Percentiles rank a stretch among this genome's conserved stretches.
Conservation (phyloP, 371 early-diverging fungal species). For the Mucor sp. region DNA sequence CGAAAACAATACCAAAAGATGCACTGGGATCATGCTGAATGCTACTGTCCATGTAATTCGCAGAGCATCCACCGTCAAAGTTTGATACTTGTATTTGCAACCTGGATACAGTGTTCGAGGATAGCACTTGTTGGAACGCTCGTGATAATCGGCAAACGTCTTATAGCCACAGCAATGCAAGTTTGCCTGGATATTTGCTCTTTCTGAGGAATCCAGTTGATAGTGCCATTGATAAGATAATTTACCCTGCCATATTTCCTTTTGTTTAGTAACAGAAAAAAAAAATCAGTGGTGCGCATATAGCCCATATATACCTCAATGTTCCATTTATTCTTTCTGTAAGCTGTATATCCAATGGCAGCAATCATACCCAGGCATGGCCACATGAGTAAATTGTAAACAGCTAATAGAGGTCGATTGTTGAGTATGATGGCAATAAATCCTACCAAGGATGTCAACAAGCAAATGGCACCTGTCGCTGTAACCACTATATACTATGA, state of each 20-base stretch:
- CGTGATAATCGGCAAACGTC: slow-evolving; percentile 50
- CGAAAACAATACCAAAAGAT: slow-evolving; percentile 49
- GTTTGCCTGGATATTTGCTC: slow-evolving; percentile 43
- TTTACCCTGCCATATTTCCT: slow-evolving; percentile 23
- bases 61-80: slow-evolving; percentile 41
- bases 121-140: slow-evolving; percentile 56
- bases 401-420: slow-evolving; percentile 43
- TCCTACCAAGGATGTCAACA: slow-evolving; percentile 49
- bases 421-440: slow-evolving; percentile 56
- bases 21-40: slow-evolving; percentile 47
- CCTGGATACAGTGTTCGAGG: slow-evolving; percentile 55
- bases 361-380: slow-evolving; percentile 53
- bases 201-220: slow-evolving; percentile 27
- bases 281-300: neutral
- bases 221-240: slow-evolving; percentile 56
- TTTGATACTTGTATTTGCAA: slow-evolving; percentile 50
- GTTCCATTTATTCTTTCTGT: slow-evolving; percentile 48
- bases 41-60: slow-evolving; percentile 47
- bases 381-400: slow-evolving; percentile 58
- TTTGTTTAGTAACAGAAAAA: neutral
- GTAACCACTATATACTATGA: slow-evolving; percentile 36
- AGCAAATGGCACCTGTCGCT: slow-evolving; percentile 44
- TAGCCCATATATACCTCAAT: slow-evolving; percentile 19
- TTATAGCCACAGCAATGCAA: slow-evolving; percentile 63
- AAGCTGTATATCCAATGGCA: slow-evolving; percentile 55